Evolutionary conservation across 2,329 filamentous ascomycete genomes (phyloP), one percentile per base, ranked within the genome.

Genomic region (Exophiala alcalophila): DNA sequence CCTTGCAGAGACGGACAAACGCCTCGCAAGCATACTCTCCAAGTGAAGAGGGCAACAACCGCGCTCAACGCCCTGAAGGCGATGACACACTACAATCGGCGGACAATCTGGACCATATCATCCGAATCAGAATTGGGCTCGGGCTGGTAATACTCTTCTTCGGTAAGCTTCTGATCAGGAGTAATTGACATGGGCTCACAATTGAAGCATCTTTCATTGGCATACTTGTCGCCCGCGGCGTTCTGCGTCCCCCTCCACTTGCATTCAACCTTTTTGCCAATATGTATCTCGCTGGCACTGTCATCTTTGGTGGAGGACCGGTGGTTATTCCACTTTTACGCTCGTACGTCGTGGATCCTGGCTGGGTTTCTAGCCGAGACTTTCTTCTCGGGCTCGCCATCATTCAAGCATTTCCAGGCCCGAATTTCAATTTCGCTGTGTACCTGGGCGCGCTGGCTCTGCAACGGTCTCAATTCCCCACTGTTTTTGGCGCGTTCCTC

Each of bases 381-480:
- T 87, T 88, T 57, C 67, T 88, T 0, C 77, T 88, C 33, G 84
- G 84, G 0, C 73, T 88, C 0, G 84, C 83, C 4, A 72, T 88
- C 35, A 81, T 80, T 12, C 83, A 88, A 61, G 74, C 80, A 0
- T 83, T 88, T 44, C 84, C 84, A 0, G 78, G 79, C 0, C 79
- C 78, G 0, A 67, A 68, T 36, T 64, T 65, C 55, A 65, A 65
- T 44, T 67, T 81, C 49, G 77, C 76, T 0, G 76, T 81, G 0
- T 81, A 72, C 45, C 64, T 82, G 0, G 78, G 78, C 1, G 63
- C 66, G 0, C 59, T 83, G 1, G 68, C 75, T n/a, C n/a, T n/a
- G n/a, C n/a, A n/a, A n/a, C 0, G 66, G 77, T 1, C 16, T 44
- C 12, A 33, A 41, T 65, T 18, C 42, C 58, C 48, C 0, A 63